Evolutionary conservation across 345 rosid species (phyloP).

Genomic region (Punica granatum): DNA sequence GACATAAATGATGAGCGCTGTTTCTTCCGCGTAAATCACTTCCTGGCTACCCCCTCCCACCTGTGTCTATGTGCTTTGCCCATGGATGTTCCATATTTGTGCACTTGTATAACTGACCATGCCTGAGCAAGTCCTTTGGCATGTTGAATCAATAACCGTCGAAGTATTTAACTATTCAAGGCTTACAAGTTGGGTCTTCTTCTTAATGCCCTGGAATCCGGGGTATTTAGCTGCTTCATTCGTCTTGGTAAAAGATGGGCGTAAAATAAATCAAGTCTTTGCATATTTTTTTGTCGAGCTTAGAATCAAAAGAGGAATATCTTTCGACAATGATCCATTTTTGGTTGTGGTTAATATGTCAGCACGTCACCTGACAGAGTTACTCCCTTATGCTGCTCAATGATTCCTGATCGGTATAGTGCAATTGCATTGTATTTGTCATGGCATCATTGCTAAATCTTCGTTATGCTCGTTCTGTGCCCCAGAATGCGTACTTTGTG

Average conservation of each 20-base stretch:
- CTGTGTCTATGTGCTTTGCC: not conserved
- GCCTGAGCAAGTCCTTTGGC: not conserved
- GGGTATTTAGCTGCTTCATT: not conserved
- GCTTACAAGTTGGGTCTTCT: not conserved
- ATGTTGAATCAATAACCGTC: not conserved
- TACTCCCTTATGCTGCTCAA: not conserved
- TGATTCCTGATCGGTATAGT: not conserved
- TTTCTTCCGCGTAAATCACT: not conserved
- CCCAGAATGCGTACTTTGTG: constrained; percentile 75
- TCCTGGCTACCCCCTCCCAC: not conserved
- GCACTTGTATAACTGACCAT: not conserved
- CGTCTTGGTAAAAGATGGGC: not conserved
- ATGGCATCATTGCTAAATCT: not conserved
- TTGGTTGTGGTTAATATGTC: not conserved
- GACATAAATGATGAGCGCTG: not conserved
- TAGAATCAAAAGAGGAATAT: no score
- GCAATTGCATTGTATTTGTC: not conserved
- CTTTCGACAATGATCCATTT: not conserved
- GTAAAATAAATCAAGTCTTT: not conserved
- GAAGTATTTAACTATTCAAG: not conserved
- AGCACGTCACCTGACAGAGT: not conserved
- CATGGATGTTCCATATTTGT: not conserved
- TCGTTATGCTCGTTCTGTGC: not conserved
- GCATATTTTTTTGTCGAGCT: no score
- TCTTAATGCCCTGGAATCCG: not conserved